Percentiles rank a stretch among this genome's conserved stretches.
Conservation (phyloP, 441 rosid genomes). For the Cnidoscolus chayamansa region DNA sequence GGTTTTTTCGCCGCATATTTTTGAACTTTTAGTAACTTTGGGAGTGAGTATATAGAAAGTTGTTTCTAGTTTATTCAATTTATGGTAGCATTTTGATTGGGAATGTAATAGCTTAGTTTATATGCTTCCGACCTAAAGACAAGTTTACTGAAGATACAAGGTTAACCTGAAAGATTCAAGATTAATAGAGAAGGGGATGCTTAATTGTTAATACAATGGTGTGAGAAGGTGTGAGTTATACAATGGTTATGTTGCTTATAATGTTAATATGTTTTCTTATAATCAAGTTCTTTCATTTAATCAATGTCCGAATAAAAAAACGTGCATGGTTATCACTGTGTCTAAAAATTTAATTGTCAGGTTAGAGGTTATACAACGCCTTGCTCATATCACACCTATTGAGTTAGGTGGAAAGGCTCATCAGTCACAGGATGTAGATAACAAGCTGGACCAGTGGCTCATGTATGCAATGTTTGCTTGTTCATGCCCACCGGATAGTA, state of each 20-base stretch:
- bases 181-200: neutral
- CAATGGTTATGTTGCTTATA: slow-evolving; percentile 8
- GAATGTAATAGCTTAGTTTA: neutral
- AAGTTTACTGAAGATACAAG: slow-evolving; percentile 6
- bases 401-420: slow-evolving; percentile 95
- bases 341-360: slow-evolving; percentile 42
- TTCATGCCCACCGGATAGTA: slow-evolving; percentile 91
- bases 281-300: slow-evolving; percentile 11
- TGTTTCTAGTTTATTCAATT: neutral
- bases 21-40: neutral
- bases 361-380: slow-evolving; percentile 79
- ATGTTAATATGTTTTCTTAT: slow-evolving; percentile 4
- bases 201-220: slow-evolving; percentile 1
- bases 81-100: neutral
- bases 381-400: slow-evolving; percentile 83
- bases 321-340: slow-evolving; percentile 7
- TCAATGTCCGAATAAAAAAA: slow-evolving; percentile 3
- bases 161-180: neutral
- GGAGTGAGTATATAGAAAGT: neutral
- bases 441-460: slow-evolving; percentile 98
- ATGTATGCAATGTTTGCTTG: slow-evolving; percentile 96
- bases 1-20: neutral
- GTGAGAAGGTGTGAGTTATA: neutral
- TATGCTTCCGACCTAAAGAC: neutral
- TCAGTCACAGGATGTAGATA: slow-evolving; percentile 90